These are phyloP conservation scores for Solanum appendiculatum DNA, from an alignment of 257 asterid genomes.

Conservation along the genomic window DNA sequence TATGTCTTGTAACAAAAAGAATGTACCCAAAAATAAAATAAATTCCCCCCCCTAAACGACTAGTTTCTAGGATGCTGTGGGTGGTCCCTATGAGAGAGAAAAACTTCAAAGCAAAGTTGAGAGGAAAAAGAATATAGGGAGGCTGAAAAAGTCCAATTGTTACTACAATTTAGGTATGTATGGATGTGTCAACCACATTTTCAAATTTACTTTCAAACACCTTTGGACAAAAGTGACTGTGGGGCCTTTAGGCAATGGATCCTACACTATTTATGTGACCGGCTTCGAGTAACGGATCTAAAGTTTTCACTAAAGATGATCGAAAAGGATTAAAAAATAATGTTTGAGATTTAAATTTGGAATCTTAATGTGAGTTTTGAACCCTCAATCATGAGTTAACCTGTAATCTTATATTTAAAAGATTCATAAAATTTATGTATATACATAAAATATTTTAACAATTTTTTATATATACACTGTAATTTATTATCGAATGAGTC, in stretches of 20 bases:
- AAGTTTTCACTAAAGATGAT: too few species aligned
- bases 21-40: not conserved
- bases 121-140: not conserved
- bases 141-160: not conserved
- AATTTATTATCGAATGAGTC: not conserved
- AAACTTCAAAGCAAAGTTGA: not conserved
- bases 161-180: not conserved
- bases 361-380: too few species aligned
- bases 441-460: too few species aligned
- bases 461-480: too few species aligned
- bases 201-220: not conserved
- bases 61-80: not conserved
- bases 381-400: not conserved
- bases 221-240: not conserved
- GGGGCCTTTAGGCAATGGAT: not conserved
- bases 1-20: not conserved
- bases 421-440: too few species aligned
- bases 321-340: too few species aligned
- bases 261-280: not conserved
- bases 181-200: not conserved
- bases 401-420: too few species aligned
- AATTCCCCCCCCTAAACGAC: not conserved
- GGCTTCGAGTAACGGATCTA: accelerated
- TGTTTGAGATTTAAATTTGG: too few species aligned
- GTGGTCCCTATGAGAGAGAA: not conserved